phyloP scores from a whole-genome alignment of 495 filamentous ascomycete species.

The Platismatia glauca region DNA sequence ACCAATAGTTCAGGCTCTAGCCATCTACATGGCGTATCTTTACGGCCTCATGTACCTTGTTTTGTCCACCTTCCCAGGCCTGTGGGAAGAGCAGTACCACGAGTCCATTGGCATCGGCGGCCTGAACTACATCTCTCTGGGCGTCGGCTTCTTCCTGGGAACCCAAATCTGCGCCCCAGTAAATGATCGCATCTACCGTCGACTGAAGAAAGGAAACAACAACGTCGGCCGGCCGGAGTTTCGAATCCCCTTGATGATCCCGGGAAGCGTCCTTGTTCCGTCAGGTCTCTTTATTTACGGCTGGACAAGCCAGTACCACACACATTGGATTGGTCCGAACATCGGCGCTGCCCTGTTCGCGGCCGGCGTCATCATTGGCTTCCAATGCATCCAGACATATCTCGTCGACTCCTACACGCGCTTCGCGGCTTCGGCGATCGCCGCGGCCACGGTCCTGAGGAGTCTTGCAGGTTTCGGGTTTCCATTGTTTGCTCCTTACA shows the following conservation, averaged over 20 bases:
- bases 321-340: conserved; percentile 66
- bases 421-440: conserved; percentile 65
- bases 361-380: conserved; percentile 51
- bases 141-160: conserved; percentile 58
- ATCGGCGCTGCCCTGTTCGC: conserved; percentile 55
- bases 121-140: conserved; percentile 64
- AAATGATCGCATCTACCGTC: conserved; percentile 57
- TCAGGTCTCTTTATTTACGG: conserved; percentile 63
- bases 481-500: conserved; percentile 61
- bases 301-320: conserved; percentile 53
- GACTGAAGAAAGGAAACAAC: conserved; percentile 51
- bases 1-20: conserved; percentile 50
- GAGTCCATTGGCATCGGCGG: conserved; percentile 53
- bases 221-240: conserved; percentile 55
- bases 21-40: conserved; percentile 57
- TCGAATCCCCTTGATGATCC: conserved; percentile 54
- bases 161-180: conserved; percentile 54
- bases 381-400: conserved; percentile 67
- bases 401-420: conserved; percentile 69
- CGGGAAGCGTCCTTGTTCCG: conserved; percentile 51
- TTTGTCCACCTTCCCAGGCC: conserved; percentile 55
- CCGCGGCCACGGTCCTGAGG: conserved; percentile 57
- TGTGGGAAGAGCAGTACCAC: conserved; percentile 55
- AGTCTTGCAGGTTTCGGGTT: conserved; percentile 65
- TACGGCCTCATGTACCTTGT: conserved; percentile 70